Base-by-base conservation (phyloP, 148 eudicot species). In the Rhododendron molle region DNA sequence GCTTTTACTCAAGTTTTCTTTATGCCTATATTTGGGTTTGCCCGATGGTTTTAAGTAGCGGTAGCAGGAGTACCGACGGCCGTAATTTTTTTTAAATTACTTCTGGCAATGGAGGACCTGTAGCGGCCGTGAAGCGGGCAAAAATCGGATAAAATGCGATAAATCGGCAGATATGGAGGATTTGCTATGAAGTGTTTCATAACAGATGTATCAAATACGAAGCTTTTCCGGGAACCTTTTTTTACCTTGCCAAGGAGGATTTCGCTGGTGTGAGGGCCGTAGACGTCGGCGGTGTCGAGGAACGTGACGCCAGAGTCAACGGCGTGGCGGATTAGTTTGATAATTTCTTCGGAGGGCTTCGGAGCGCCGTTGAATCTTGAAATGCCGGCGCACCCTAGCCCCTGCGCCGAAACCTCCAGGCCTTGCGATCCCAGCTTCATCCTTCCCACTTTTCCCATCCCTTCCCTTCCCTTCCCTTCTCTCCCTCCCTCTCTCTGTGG, bases 261-360 rank as follows among this genome's bases (percentile, higher is more conserved):
- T 77, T 77, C 80, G 32, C n/a, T 23, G 30, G 16, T 43, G 52
- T 77, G 80, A 44, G 32, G 52, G 52, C 80, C 80, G 28, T 77
- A 77, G 23, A 43, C 4, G 80, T 77, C 80, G 80, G 80, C 46
- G 80, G 80, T 77, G 80, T 77, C 80, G 54, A 77, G 50, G 80
- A 77, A 77, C 5, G 80, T 77, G 18, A 77, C 52, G 80, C 80
- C 54, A 52, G 80, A 77, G 52, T 77, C 44, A 40, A 77, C 23
- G 26, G 80, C 80, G 54, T 77, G 80, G 28, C 11, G 80, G 32
- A 77, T 77, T 3, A 77, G 50, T 44, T 77, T 23, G 49, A 77
- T 77, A 0, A 77, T 23, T 11, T 77, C 80, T 77, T 77, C n/a
- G n/a, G n/a, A n/a, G n/a, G n/a, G n/a, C 54, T 21, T 77, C 80